phyloP scores from a whole-genome alignment of 2,329 filamentous ascomycete species.

The Hymenoscyphus repandus region DNA sequence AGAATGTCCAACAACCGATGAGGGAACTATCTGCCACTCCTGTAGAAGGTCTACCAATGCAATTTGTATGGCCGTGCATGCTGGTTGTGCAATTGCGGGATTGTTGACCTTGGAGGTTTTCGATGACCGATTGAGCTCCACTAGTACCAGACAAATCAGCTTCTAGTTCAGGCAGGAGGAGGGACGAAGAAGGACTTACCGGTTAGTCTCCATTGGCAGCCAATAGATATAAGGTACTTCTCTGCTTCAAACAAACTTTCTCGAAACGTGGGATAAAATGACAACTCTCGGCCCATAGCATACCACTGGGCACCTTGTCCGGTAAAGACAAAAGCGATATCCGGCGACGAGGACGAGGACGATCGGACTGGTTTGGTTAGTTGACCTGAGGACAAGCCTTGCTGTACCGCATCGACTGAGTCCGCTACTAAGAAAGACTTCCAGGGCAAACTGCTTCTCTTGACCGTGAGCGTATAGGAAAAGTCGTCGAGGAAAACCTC shows the following conservation, averaged over 20 bases:
- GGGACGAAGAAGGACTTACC: neutral
- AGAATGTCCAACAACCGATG: conserved; percentile 39
- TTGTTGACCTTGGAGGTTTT: conserved; percentile 29
- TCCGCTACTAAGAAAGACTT: conserved; percentile 5
- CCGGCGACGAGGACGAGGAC: conserved; percentile 16
- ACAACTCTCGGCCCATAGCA: conserved; percentile 16
- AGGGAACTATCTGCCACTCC: conserved; percentile 35
- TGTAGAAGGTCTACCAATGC: conserved; percentile 37
- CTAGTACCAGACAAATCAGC: conserved; percentile 26
- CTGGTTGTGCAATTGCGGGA: conserved; percentile 30
- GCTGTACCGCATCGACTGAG: neutral
- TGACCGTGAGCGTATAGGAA: conserved; percentile 5
- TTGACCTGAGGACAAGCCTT: neutral
- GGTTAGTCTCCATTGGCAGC: neutral
- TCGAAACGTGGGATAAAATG: conserved; percentile 4
- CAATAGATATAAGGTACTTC: neutral
- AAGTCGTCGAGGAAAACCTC: neutral
- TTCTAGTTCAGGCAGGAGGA: conserved; percentile 15
- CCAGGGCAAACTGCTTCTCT: conserved; percentile 6
- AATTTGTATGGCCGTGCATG: conserved; percentile 42
- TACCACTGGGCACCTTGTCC: conserved; percentile 23
- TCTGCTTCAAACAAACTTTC: neutral
- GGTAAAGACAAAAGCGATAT: conserved; percentile 17
- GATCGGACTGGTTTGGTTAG: neutral
- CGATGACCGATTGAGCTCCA: conserved; percentile 32